These are phyloP conservation scores for Eucommia ulmoides DNA, from an alignment of 257 asterid genomes.

Conservation along the genomic window DNA sequence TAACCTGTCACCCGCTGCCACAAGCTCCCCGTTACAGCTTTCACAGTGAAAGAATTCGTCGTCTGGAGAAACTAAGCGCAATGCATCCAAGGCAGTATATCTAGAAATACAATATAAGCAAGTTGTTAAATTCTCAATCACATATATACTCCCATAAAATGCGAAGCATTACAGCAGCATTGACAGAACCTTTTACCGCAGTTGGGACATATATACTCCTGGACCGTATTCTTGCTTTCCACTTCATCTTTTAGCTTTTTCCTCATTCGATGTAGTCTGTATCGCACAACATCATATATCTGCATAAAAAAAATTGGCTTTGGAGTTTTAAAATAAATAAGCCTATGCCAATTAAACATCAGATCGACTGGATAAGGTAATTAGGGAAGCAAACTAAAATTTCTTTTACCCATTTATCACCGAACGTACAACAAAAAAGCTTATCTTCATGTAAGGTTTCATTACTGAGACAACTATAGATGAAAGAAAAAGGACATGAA, in stretches of 20 bases:
- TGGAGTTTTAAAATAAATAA: no score
- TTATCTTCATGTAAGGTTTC: neutral
- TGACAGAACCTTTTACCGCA: constrained; percentile 73
- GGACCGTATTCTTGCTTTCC: constrained; percentile 85
- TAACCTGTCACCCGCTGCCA: constrained; percentile 75
- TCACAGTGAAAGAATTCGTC: constrained; percentile 94
- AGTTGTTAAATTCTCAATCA: neutral
- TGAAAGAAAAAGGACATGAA: neutral
- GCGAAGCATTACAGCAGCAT: neutral
- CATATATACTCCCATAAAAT: neutral
- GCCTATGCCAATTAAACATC: no score
- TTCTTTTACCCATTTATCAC: neutral
- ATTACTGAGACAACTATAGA: neutral
- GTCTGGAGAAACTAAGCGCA: constrained; percentile 48
- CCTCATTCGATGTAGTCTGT: constrained; percentile 87
- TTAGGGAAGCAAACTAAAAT: neutral
- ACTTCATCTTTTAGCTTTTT: constrained; percentile 88
- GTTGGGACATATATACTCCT: constrained; percentile 79
- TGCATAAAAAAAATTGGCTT: constrained; percentile 23
- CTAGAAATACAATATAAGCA: constrained; percentile 27
- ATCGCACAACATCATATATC: constrained; percentile 91
- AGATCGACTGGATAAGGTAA: neutral
- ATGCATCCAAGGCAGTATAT: constrained; percentile 84
- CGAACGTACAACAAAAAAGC: neutral
- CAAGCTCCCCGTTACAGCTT: constrained; percentile 69